Evolutionary conservation across 2,329 filamentous ascomycete species (phyloP).

Genomic region (Plectosphaerella sp.): DNA sequence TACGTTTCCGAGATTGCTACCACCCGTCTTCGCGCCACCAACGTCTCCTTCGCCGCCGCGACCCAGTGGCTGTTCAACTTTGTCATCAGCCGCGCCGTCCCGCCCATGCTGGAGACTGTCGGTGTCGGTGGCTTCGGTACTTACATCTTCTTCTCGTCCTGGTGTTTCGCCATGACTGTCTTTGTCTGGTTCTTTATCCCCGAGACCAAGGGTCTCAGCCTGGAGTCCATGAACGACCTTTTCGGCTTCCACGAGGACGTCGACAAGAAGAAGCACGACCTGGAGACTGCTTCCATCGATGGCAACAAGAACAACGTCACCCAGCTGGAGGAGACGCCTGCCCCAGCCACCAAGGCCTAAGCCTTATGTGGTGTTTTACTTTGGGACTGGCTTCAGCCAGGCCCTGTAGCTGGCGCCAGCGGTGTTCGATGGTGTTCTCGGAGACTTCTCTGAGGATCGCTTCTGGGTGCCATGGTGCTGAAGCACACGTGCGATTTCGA

Average conservation of each 20-base stretch:
- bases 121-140: constrained; percentile 38
- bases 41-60: constrained; percentile 56
- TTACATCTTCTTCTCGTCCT: constrained; percentile 31
- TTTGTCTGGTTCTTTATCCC: constrained; percentile 37
- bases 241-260: constrained; percentile 6
- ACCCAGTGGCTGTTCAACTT: constrained; percentile 65
- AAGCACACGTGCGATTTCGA: too few relatives aligned
- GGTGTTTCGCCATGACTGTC: constrained; percentile 24
- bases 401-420: too few relatives aligned
- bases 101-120: constrained; percentile 54
- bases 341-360: not conserved
- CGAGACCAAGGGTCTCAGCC: constrained; percentile 40
- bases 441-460: too few relatives aligned
- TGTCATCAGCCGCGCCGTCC: constrained; percentile 58
- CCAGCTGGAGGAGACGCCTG: not conserved
- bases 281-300: constrained; percentile 4
- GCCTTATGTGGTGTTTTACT: too few relatives aligned
- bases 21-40: constrained; percentile 42
- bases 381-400: too few relatives aligned
- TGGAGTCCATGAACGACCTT: constrained; percentile 9
- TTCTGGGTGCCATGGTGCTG: too few relatives aligned
- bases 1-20: constrained; percentile 44
- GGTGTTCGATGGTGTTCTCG: too few relatives aligned
- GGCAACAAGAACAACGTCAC: not conserved
- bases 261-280: not conserved